phyloP scores from a whole-genome alignment of 768 basidiomycete species.

The Tulasnella sp. region DNA sequence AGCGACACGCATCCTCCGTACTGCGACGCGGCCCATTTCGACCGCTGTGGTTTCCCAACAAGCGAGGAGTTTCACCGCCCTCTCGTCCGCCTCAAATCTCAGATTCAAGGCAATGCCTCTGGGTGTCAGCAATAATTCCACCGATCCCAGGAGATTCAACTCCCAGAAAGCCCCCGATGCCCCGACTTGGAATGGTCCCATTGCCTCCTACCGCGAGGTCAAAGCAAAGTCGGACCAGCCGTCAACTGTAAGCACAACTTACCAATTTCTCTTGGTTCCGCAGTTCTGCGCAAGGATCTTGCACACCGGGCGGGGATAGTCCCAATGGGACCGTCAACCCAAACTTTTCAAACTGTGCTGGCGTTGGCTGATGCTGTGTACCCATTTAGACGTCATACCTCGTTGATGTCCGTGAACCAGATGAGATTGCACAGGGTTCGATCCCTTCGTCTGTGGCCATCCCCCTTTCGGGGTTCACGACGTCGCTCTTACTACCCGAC shows the following conservation, averaged over 20 bases:
- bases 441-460: constrained; percentile 88
- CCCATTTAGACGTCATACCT: constrained; percentile 47
- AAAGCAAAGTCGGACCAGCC: constrained; percentile 71
- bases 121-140: no score
- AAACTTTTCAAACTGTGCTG: not conserved
- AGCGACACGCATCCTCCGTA: no score
- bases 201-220: constrained; percentile 66
- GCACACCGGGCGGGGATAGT: not conserved
- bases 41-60: no score
- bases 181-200: constrained; percentile 49
- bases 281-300: constrained; percentile 13
- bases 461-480: constrained; percentile 65
- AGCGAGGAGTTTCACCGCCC: no score
- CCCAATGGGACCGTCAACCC: not conserved
- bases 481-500: constrained; percentile 46
- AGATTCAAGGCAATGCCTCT: no score
- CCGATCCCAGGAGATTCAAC: constrained; percentile 1
- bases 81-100: no score
- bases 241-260: constrained; percentile 31
- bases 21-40: no score
- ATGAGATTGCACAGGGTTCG: constrained; percentile 81
- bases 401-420: constrained; percentile 86
- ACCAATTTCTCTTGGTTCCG: constrained; percentile 9
- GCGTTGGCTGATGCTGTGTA: not conserved
- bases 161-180: not conserved